Conservation (phyloP, 805 yeast species). For the Kazachstania psychrophila region DNA sequence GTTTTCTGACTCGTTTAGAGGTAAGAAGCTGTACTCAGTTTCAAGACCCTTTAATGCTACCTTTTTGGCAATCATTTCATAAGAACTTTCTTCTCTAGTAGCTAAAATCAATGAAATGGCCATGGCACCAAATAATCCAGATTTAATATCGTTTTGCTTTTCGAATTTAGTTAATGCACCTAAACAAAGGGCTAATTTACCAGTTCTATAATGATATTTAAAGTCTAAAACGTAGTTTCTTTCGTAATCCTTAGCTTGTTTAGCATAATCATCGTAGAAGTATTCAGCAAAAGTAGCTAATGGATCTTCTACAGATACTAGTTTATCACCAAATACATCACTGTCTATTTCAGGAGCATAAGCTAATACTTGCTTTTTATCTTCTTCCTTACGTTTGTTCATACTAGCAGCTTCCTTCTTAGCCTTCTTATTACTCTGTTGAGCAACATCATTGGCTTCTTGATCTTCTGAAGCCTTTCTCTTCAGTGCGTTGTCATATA, state of each 20-base stretch:
- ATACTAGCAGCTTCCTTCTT: constrained; percentile 46
- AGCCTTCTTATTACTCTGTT: constrained; percentile 36
- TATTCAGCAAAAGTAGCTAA: constrained; percentile 37
- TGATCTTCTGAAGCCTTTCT: constrained; percentile 9
- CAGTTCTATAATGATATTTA: constrained; percentile 20
- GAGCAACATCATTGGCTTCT: constrained; percentile 7
- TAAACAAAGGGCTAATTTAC: constrained; percentile 26
- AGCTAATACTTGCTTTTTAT: constrained; percentile 36
- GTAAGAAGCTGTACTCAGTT: constrained; percentile 16
- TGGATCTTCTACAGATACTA: constrained; percentile 31
- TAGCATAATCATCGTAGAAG: constrained; percentile 33
- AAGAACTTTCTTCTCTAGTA: constrained; percentile 13
- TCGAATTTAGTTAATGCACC: constrained; percentile 22
- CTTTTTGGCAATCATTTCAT: constrained; percentile 25
- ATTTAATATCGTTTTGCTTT: constrained; percentile 8
- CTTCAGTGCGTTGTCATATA: constrained; percentile 14
- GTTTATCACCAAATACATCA: constrained; percentile 51
- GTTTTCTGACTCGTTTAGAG: constrained; percentile 14
- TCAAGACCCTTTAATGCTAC: constrained; percentile 26
- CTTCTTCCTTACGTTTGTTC: constrained; percentile 44
- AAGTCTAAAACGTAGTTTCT: constrained; percentile 24
- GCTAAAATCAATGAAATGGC: constrained; percentile 18
- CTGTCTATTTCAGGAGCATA: constrained; percentile 44
- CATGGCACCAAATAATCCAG: constrained; percentile 23
- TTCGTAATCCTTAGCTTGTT: constrained; percentile 37